Evolutionary conservation across 192 early-diverging fungal species (phyloP).

Genomic region (Spizellomyces punctatus): DNA sequence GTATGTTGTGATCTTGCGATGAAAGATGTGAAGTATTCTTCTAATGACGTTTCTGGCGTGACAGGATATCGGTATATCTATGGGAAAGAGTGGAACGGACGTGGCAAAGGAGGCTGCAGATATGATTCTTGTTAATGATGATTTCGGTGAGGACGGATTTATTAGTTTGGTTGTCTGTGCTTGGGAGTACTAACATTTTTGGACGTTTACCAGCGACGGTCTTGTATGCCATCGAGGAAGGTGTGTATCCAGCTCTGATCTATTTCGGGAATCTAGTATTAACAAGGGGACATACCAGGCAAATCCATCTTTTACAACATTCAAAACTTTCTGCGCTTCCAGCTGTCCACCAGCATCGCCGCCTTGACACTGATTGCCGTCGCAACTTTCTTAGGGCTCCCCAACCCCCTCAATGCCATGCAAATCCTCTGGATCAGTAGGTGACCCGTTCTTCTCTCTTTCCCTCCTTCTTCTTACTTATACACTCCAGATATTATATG

Average conservation of each 20-base stretch:
- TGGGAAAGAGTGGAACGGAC: slow-evolving; percentile 95
- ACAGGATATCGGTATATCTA: slow-evolving; percentile 91
- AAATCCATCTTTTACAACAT: slow-evolving; percentile 99
- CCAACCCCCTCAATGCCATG: slow-evolving; percentile 96
- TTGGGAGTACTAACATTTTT: not conserved
- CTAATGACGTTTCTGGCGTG: not conserved
- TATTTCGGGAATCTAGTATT: not conserved
- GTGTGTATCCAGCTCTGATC: slow-evolving; percentile 32
- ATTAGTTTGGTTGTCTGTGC: too few species aligned
- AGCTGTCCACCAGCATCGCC: slow-evolving; percentile 91
- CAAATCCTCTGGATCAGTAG: slow-evolving; percentile 98
- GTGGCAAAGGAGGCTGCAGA: slow-evolving; percentile 96
- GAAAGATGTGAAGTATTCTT: not conserved
- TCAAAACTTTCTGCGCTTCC: slow-evolving; percentile 95
- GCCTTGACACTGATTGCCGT: slow-evolving; percentile 88
- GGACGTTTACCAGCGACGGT: slow-evolving; percentile 65
- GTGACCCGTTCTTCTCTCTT: slow-evolving; percentile 32
- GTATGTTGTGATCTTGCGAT: slow-evolving; percentile 6
- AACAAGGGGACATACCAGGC: slow-evolving; percentile 44
- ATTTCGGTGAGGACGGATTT: slow-evolving; percentile 58
- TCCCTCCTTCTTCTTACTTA: not conserved
- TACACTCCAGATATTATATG: slow-evolving; percentile 87
- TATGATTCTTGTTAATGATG: slow-evolving; percentile 96
- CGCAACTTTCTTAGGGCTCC: slow-evolving; percentile 80
- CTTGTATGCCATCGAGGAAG: slow-evolving; percentile 93